Evolutionary conservation across 306 rosid genomes (phyloP).

Genomic region (Delonix regia): DNA sequence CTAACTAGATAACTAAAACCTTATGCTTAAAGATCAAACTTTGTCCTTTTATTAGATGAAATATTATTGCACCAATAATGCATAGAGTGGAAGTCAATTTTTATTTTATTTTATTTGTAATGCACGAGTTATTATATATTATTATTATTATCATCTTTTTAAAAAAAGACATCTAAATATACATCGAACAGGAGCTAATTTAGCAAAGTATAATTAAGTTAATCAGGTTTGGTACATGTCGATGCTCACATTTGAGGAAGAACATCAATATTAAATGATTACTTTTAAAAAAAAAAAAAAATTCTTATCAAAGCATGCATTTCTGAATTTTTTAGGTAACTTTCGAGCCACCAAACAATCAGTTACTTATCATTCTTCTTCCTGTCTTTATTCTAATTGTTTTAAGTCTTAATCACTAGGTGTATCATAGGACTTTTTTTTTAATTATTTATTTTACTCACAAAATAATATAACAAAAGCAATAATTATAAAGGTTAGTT

Average conservation of each 20-base stretch:
- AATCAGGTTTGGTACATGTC: background rate
- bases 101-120: no score
- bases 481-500: background rate
- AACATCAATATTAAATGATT: background rate
- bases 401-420: background rate
- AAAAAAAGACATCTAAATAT: background rate
- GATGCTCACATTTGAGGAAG: background rate
- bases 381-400: background rate
- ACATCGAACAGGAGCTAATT: background rate
- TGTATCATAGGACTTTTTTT: background rate
- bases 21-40: background rate
- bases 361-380: background rate
- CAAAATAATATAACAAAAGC: background rate
- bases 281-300: no score
- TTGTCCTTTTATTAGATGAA: background rate
- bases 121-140: no score
- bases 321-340: background rate
- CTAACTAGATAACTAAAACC: background rate
- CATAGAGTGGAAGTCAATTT: no score
- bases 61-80: no score
- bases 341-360: constrained; percentile 33
- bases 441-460: background rate
- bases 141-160: constrained; percentile 16
- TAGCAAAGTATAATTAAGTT: no score
- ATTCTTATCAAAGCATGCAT: background rate